Conservation (phyloP, 352 stramenopile species). For the Pythium graminicola region DNA sequence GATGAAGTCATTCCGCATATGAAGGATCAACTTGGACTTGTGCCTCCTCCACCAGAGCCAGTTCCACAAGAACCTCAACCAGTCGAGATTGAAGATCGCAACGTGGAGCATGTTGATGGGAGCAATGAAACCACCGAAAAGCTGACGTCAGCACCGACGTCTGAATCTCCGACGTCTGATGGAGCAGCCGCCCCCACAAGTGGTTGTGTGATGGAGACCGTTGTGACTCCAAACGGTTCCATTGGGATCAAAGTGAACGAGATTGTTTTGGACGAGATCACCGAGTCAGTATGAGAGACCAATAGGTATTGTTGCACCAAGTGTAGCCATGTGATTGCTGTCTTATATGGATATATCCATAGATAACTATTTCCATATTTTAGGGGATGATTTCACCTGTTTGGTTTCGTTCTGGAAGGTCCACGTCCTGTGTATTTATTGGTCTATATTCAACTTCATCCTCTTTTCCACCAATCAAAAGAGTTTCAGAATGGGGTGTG, state of each 20-base stretch:
- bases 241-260: constrained; percentile 15
- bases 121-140: background rate
- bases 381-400: background rate
- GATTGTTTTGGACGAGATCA: constrained; percentile 25
- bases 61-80: constrained; percentile 13
- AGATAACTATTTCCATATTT: too few species aligned
- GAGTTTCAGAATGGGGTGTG: background rate
- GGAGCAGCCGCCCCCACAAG: background rate
- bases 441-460: background rate
- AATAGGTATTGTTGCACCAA: background rate
- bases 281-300: constrained; percentile 22
- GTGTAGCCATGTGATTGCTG: background rate
- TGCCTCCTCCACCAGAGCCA: constrained; percentile 27
- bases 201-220: constrained; percentile 12
- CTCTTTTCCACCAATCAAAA: constrained; percentile 3
- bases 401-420: constrained; percentile 3
- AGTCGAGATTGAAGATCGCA: constrained; percentile 17
- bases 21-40: constrained; percentile 65
- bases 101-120: background rate
- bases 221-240: constrained; percentile 2
- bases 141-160: background rate
- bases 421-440: constrained; percentile 1
- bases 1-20: constrained; percentile 67
- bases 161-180: background rate
- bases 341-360: background rate